Evolutionary conservation across 495 filamentous ascomycete species (phyloP).

Genomic region (Lichina pygmaea): DNA sequence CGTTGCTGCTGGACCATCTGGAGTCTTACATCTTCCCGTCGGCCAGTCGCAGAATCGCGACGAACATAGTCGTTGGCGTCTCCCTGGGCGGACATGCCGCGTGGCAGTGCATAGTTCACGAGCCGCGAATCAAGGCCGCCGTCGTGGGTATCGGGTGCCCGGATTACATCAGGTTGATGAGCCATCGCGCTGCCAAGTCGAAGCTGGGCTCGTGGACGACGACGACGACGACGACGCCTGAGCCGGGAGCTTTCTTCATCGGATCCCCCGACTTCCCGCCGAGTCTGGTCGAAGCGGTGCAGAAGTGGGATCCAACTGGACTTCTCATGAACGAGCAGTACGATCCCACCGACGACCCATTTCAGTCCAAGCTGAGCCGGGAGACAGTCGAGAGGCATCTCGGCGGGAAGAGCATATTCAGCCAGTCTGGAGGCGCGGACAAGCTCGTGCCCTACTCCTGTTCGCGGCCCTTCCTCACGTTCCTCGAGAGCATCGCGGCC

Average conservation of each 20-base stretch:
- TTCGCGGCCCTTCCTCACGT: conserved; percentile 38
- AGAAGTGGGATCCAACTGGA: conserved; percentile 39
- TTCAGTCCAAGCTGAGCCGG: neutral
- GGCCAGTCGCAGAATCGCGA: conserved; percentile 24
- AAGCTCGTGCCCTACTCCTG: conserved; percentile 62
- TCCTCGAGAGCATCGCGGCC: conserved; percentile 33
- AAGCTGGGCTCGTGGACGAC: conserved; percentile 34
- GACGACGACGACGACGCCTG: conserved; percentile 8
- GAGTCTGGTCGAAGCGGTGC: conserved; percentile 31
- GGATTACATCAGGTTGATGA: conserved; percentile 57
- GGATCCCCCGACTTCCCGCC: conserved; percentile 51
- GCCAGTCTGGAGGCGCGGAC: conserved; percentile 50
- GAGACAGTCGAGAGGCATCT: conserved; percentile 19
- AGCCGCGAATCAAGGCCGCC: conserved; percentile 47
- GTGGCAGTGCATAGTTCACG: conserved; percentile 57
- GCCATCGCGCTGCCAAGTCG: conserved; percentile 47
- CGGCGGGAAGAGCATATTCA: conserved; percentile 47
- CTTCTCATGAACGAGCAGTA: conserved; percentile 28
- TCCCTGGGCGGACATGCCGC: conserved; percentile 73
- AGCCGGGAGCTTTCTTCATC: conserved; percentile 35
- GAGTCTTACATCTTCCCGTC: conserved; percentile 45
- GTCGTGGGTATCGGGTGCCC: conserved; percentile 72
- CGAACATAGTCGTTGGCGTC: conserved; percentile 53
- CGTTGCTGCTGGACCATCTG: conserved; percentile 40
- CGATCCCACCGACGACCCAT: conserved; percentile 9